Evolutionary conservation across 306 rosid species (phyloP), one percentile per base, ranked within the genome.

Genomic region (Phaseolus lunatus): DNA sequence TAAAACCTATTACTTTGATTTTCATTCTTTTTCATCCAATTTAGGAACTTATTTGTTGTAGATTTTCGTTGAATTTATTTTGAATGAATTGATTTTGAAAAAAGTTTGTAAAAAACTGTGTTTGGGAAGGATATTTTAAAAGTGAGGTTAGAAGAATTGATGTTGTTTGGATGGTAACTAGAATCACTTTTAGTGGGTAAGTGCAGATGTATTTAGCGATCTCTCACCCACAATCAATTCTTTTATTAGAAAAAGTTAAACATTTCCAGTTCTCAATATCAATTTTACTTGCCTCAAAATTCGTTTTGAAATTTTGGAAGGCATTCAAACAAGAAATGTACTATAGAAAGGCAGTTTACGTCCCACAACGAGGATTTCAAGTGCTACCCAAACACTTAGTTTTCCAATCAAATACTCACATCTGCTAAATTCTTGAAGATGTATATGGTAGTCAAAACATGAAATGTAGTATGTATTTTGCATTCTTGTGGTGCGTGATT

Each of bases 351-450:
- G 20, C 22, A 59, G 66, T 59, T 59, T 27, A 7, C 20, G 29
- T 59, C 66, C 39, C 0, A 11, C 66, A 14, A 26, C 16, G 7
- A 23, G 19, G 35, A 56, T 56, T 56, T 56, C 33, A 56, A 56
- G 35, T 56, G 33, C 63, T 56, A 10, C 27, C 35, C 35, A 13
- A 57, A 14, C 31, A 57, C 2, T 56, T 54, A 12, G 33, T 45
- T 62, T 49, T 48, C 43, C 20, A 8, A 7, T 16, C 47, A 29
- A 18, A 35, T 47, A 35, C 26, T 26, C 27, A 26, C 20, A 20
- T 77, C 50, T 20, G 68, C 68, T 26, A 9, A 78, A 47, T 35
- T 66, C 43, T 47, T 77, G 52, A 74, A 73, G 67, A 48, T 14
- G 8, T 43, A 5, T 39, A 23, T 29, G 20, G 24, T 35, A 35